Base-by-base conservation (phyloP, 192 early-diverging fungal species). In the Backusella parvicylindrica region DNA sequence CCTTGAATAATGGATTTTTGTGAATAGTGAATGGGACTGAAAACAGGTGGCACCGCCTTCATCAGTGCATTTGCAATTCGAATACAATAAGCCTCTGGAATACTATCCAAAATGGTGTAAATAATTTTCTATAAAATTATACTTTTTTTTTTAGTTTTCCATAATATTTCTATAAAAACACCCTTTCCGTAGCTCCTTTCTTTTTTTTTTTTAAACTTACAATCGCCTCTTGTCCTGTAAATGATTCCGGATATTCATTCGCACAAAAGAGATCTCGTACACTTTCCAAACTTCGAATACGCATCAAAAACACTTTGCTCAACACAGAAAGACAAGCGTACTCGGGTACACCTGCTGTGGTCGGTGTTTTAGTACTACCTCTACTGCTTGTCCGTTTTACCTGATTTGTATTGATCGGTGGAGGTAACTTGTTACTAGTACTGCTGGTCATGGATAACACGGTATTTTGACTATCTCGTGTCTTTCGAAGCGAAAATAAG, bases 191-290 rank as follows among this genome's bases (percentile, higher is more conserved):
- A 15, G 28, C 31, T 21, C 30, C 4, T 21, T 26, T 21, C 9
- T 37, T 5, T 26, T 31, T 26, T 0, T 65, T 31, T 65, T 28
- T 4, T 31, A 36, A 16, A 68, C 75, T 64, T 64, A 76, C 68
- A 38, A 77, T 63, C 4, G 75, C 75, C 43, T 77, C 75, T 47
- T 77, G 56, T 3, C 75, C 75, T 6, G 69, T 77, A 49, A 77
- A 77, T 26, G 69, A 71, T 49, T 80, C 79, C 37, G 79, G 79
- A 56, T 80, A 80, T 26, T 80, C 79, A 68, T 71, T 72, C 3
- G 71, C 73, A 70, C 79, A 80, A 73, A 73, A 80, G 12, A 80
- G 49, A 23, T 80, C 79, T 35, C 79, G 74, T 21, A 80, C 79
- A 68, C 69, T 70, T 31, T 80, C 74, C 9, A 80, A 38, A 18